phyloP scores from a whole-genome alignment of 768 basidiomycete species.

The Mycena haematopus region DNA sequence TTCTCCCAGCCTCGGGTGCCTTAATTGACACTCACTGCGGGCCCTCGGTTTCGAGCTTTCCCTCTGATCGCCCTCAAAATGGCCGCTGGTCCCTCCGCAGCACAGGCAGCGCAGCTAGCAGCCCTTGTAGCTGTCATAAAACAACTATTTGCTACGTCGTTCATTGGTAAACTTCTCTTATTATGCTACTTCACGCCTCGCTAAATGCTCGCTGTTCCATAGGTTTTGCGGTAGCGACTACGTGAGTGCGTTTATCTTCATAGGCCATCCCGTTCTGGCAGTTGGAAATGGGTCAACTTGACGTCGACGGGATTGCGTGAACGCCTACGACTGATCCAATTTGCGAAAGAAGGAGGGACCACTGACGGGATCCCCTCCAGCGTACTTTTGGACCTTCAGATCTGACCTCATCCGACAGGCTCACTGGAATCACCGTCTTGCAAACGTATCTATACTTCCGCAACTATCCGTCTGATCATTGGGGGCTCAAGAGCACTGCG shows the following conservation, averaged over 20 bases:
- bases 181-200: not conserved
- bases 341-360: not conserved
- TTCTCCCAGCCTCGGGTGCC: not conserved
- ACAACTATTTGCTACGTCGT: conserved; percentile 19
- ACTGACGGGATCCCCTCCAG: not conserved
- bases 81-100: conserved; percentile 15
- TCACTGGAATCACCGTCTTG: conserved; percentile 21
- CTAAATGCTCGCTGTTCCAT: not conserved
- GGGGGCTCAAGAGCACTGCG: conserved; percentile 10
- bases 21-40: not conserved
- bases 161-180: conserved; percentile 4
- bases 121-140: conserved; percentile 18
- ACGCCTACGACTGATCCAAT: not conserved
- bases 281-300: too few relatives aligned
- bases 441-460: conserved; percentile 23
- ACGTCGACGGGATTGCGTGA: not conserved
- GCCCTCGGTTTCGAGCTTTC: not conserved
- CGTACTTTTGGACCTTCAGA: not conserved
- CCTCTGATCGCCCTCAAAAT: conserved; percentile 9
- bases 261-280: not conserved
- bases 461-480: conserved; percentile 18
- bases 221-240: conserved; percentile 20
- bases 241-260: conserved; percentile 12
- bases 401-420: conserved; percentile 1
- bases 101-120: conserved; percentile 21